These are phyloP conservation scores for Fusarium humuli DNA, from an alignment of 2,329 filamentous ascomycete genomes.

Conservation along the genomic window DNA sequence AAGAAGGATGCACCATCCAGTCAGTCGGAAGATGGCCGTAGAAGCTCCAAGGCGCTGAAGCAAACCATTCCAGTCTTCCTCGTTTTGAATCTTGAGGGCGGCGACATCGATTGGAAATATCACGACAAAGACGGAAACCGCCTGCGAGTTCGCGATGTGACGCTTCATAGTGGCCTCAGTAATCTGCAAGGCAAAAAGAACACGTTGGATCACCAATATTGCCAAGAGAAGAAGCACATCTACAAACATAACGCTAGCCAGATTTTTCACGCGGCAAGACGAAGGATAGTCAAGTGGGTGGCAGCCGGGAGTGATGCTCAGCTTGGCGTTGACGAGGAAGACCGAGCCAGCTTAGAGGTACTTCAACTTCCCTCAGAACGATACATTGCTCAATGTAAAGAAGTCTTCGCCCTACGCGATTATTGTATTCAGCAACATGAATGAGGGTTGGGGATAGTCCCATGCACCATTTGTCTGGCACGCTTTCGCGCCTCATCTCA, in stretches of 20 bases:
- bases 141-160: not conserved
- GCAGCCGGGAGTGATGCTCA: not conserved
- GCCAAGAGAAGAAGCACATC: slow-evolving; percentile 3
- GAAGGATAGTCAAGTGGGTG: slow-evolving; percentile 11
- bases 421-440: not conserved
- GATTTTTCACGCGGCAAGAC: slow-evolving; percentile 12
- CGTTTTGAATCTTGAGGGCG: not conserved
- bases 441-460: not conserved
- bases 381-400: not conserved
- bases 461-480: not conserved
- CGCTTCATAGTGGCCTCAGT: not conserved
- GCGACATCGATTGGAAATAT: slow-evolving; percentile 10
- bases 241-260: not conserved
- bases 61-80: slow-evolving; percentile 6
- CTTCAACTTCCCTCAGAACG: slow-evolving; percentile 1
- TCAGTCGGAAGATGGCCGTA: not conserved
- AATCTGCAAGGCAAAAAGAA: slow-evolving; percentile 2
- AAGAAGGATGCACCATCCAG: not conserved
- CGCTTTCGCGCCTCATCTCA: not conserved
- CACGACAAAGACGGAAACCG: not conserved
- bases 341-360: not conserved
- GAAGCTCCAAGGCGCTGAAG: slow-evolving; percentile 4
- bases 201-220: not conserved
- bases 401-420: not conserved
- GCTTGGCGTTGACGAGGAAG: not conserved